A percentile compares a stretch with the other conserved stretches of the same genome.
Conservation (phyloP, 768 basidiomycete species). For the Leccinum rimulosum region DNA sequence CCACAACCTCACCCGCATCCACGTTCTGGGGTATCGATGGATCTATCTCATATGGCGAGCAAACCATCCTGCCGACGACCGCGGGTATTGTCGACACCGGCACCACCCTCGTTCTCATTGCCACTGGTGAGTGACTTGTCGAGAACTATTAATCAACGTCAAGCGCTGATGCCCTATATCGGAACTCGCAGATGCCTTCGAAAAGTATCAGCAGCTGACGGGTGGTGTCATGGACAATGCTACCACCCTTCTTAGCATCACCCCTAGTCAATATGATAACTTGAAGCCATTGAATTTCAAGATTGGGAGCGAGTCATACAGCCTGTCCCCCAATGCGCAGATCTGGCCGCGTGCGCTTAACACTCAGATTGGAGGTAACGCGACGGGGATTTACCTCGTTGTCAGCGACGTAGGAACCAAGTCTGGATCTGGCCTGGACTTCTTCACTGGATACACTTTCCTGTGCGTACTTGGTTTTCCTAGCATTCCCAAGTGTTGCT, state of each 20-base stretch:
- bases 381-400: constrained; percentile 28
- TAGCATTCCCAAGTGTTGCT: background rate
- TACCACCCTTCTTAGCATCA: constrained; percentile 27
- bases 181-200: constrained; percentile 19
- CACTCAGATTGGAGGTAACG: constrained; percentile 24
- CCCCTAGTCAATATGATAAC: constrained; percentile 17
- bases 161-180: background rate
- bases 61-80: background rate
- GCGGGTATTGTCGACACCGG: constrained; percentile 27
- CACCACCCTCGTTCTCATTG: constrained; percentile 28
- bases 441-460: constrained; percentile 18
- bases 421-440: constrained; percentile 17
- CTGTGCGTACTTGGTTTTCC: constrained; percentile 6
- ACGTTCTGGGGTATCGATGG: constrained; percentile 20
- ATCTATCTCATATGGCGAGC: background rate
- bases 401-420: constrained; percentile 16
- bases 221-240: constrained; percentile 24
- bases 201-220: constrained; percentile 19
- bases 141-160: background rate
- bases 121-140: constrained; percentile 15
- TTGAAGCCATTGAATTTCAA: constrained; percentile 26
- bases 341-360: constrained; percentile 37
- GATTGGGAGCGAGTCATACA: constrained; percentile 13
- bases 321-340: constrained; percentile 28
- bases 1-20: constrained; percentile 24